Evolutionary conservation across 2,329 filamentous ascomycete genomes (phyloP).

Genomic region (Aureobasidium melanogenum): DNA sequence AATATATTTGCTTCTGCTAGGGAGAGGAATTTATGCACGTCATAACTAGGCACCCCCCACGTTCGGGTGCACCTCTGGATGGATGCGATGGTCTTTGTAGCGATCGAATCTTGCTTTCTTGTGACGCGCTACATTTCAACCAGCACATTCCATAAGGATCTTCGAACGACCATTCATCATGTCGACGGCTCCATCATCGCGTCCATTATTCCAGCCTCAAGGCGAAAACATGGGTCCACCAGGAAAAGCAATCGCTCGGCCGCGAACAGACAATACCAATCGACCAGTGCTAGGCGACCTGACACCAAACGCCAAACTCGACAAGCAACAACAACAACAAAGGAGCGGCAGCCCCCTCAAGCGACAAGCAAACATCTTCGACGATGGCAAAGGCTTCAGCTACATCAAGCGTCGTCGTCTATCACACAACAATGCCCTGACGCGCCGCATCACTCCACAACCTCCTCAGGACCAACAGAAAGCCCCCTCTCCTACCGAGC

Average conservation of each 20-base stretch:
- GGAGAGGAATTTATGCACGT: neutral
- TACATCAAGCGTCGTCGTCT: slow-evolving; percentile 26
- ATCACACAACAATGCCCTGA: slow-evolving; percentile 4
- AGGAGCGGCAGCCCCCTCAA: slow-evolving; percentile 25
- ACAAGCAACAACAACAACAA: slow-evolving; percentile 9
- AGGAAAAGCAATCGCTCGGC: slow-evolving; percentile 3
- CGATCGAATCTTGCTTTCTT: neutral
- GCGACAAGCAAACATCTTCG: slow-evolving; percentile 22
- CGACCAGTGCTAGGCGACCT: slow-evolving; percentile 21
- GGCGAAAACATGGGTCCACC: slow-evolving; percentile 6
- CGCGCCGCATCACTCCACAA: neutral
- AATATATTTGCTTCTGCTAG: neutral
- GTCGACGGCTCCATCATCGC: slow-evolving; percentile 5
- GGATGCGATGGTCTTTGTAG: neutral
- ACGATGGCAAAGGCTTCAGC: slow-evolving; percentile 24
- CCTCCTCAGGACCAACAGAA: neutral
- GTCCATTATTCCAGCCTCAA: neutral
- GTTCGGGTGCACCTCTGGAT: neutral
- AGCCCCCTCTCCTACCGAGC: slow-evolving; percentile 18
- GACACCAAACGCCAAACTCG: slow-evolving; percentile 23
- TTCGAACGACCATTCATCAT: neutral
- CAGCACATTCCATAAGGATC: neutral
- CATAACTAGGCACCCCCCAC: neutral
- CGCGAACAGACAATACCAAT: neutral
- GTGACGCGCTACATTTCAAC: slow-evolving; percentile 3